Percentiles rank a stretch among this genome's conserved stretches.
These are phyloP conservation scores for Meyerozyma smithsonii DNA, from an alignment of 1,139 yeast genomes.

Conservation along the genomic window DNA sequence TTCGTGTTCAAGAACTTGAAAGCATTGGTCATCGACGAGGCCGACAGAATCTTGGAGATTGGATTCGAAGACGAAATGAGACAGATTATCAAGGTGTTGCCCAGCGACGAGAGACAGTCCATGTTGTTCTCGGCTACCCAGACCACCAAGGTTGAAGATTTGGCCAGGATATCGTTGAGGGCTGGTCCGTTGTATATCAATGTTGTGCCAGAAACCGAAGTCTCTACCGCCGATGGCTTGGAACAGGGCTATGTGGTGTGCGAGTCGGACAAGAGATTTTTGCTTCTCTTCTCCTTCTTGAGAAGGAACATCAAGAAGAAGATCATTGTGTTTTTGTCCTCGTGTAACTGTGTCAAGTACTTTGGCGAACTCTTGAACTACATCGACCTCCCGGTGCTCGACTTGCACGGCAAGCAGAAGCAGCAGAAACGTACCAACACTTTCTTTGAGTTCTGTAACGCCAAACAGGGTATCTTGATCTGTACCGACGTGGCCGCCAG, in stretches of 20 bases:
- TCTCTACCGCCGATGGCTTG: slow-evolving; percentile 91
- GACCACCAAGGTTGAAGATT: slow-evolving; percentile 96
- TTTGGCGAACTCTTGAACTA: slow-evolving; percentile 92
- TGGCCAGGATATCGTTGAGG: slow-evolving; percentile 92
- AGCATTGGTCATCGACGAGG: slow-evolving; percentile 93
- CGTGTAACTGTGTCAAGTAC: slow-evolving; percentile 95
- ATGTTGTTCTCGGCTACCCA: slow-evolving; percentile 98
- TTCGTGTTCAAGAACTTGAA: slow-evolving; percentile 91
- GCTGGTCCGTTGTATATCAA: slow-evolving; percentile 95
- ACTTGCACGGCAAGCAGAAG: slow-evolving; percentile 95
- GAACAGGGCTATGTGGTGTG: slow-evolving; percentile 98
- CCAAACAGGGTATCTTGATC: slow-evolving; percentile 84
- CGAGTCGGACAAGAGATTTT: slow-evolving; percentile 90
- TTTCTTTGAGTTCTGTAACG: slow-evolving; percentile 95
- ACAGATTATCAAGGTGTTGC: slow-evolving; percentile 90
- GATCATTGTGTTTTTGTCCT: slow-evolving; percentile 88
- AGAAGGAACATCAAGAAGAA: slow-evolving; percentile 88
- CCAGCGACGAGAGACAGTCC: slow-evolving; percentile 90
- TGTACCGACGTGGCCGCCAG: slow-evolving; percentile 99
- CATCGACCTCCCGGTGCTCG: slow-evolving; percentile 93
- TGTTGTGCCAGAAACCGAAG: slow-evolving; percentile 78
- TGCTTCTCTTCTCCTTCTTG: slow-evolving; percentile 84
- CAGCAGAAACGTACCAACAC: slow-evolving; percentile 98
- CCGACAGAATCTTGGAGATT: slow-evolving; percentile 92
- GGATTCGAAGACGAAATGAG: slow-evolving; percentile 99